Conservation (phyloP, 768 basidiomycete genomes). For the Serpula lacrymans region DNA sequence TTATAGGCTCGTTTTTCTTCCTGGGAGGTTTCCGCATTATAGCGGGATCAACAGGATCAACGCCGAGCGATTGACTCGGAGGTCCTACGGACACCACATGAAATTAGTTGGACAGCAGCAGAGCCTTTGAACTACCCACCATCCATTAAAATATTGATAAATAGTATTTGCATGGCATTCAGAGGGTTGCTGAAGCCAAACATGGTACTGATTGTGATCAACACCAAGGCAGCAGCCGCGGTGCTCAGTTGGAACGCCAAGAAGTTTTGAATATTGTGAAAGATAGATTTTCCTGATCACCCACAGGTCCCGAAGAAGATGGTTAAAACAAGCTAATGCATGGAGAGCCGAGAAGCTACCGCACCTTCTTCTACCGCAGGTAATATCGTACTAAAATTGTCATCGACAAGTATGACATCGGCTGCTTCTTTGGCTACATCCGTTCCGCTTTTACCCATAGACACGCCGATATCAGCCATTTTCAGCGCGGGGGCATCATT, state of each 20-base stretch:
- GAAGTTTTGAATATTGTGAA: slow-evolving; percentile 99
- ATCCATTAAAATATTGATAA: slow-evolving; percentile 99
- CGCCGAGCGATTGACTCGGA: slow-evolving; percentile 92
- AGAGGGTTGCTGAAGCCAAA: slow-evolving; percentile 88
- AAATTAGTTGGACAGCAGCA: slow-evolving; percentile 4
- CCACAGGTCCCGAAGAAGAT: slow-evolving; percentile 1
- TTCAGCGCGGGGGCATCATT: slow-evolving; percentile 97
- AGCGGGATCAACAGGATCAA: slow-evolving; percentile 91
- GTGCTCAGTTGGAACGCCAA: slow-evolving; percentile 95
- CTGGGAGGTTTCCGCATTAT: slow-evolving; percentile 94
- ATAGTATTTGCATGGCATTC: slow-evolving; percentile 99
- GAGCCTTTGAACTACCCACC: slow-evolving; percentile 58
- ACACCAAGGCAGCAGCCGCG: slow-evolving; percentile 91
- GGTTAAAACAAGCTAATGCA: slow-evolving; percentile 3
- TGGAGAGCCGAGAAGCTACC: slow-evolving; percentile 7
- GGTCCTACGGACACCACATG: slow-evolving; percentile 54
- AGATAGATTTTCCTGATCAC: slow-evolving; percentile 84
- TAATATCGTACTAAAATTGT: slow-evolving; percentile 93
- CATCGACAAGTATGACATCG: slow-evolving; percentile 94
- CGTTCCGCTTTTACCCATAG: slow-evolving; percentile 98
- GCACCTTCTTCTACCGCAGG: slow-evolving; percentile 92
- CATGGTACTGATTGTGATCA: slow-evolving; percentile 92
- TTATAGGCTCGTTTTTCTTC: slow-evolving; percentile 86
- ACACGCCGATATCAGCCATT: slow-evolving; percentile 97
- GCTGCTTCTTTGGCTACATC: slow-evolving; percentile 99